A percentile compares a stretch with the other conserved stretches of the same genome.
Evolutionary conservation across 805 yeast genomes (phyloP).

Genomic region (Candida odintsovae): DNA sequence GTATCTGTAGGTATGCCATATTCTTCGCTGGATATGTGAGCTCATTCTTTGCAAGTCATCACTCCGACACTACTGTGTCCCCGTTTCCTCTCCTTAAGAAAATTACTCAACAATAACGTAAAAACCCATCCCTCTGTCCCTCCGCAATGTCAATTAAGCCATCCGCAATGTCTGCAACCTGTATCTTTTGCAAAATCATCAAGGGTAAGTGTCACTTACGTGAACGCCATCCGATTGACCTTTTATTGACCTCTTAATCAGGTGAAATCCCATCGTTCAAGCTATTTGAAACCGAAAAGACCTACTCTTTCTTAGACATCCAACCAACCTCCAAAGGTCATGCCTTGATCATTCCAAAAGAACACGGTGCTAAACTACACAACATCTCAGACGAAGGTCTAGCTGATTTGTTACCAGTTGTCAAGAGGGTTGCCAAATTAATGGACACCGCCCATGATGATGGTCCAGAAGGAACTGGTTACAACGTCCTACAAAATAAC

Average conservation of each 20-base stretch:
- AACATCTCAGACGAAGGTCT: conserved; percentile 88
- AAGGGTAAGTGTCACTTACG: conserved; percentile 46
- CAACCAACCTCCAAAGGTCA: conserved; percentile 91
- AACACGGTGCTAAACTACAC: conserved; percentile 90
- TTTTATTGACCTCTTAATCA: conserved; percentile 17
- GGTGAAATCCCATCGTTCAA: conserved; percentile 95
- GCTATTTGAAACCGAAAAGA: conserved; percentile 74
- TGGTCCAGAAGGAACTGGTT: conserved; percentile 65
- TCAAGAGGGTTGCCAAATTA: conserved; percentile 77
- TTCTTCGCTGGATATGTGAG: too few species aligned
- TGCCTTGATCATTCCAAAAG: conserved; percentile 83
- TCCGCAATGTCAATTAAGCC: not conserved
- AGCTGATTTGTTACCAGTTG: conserved; percentile 80
- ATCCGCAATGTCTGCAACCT: conserved; percentile 40
- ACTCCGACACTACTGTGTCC: too few species aligned
- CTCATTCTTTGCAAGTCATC: too few species aligned
- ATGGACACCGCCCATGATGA: conserved; percentile 60
- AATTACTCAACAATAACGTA: not conserved
- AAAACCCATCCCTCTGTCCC: not conserved
- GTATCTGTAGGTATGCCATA: too few species aligned
- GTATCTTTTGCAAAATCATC: conserved; percentile 92
- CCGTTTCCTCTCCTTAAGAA: not conserved
- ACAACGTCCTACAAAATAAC: conserved; percentile 88
- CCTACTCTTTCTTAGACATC: conserved; percentile 86
- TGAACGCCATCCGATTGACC: not conserved